Conservation (phyloP, 1,284 basidiomycete genomes). For the Ustanciosporium gigantosporum region DNA sequence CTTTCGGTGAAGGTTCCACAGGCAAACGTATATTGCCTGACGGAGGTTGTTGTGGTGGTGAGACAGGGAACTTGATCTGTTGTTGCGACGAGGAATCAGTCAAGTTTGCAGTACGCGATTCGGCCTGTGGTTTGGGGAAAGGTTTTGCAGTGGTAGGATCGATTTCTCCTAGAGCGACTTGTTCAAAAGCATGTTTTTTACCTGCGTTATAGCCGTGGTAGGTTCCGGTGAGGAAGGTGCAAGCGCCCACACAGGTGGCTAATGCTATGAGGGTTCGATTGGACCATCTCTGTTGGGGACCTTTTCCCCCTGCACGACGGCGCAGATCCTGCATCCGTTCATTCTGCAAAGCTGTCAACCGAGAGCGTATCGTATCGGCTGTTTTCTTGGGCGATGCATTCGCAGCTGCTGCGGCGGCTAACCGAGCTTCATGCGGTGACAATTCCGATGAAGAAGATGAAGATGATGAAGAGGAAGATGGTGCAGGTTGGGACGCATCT, state of each 20-base stretch:
- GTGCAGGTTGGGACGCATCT: too few relatives aligned
- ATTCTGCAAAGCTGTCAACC: conserved; percentile 19
- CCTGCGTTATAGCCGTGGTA: conserved; percentile 33
- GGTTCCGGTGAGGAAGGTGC: conserved; percentile 26
- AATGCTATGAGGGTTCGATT: conserved; percentile 36
- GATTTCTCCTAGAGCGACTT: background rate
- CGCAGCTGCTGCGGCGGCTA: too few relatives aligned
- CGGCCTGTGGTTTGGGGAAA: background rate
- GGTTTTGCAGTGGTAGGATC: background rate
- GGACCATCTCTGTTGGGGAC: conserved; percentile 34
- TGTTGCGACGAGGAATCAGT: background rate
- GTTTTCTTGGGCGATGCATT: too few relatives aligned
- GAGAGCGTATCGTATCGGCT: too few relatives aligned
- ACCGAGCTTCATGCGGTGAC: too few relatives aligned
- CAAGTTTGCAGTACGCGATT: background rate
- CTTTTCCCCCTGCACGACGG: conserved; percentile 3
- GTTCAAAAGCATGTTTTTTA: conserved; percentile 10
- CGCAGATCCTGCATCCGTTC: conserved; percentile 28
- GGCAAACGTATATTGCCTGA: too few relatives aligned
- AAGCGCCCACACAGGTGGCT: conserved; percentile 30
- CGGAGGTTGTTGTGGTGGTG: too few relatives aligned
- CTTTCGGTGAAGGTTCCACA: too few relatives aligned
- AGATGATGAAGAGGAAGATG: background rate
- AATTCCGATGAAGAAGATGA: too few relatives aligned
- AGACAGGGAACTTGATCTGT: conserved; percentile 1